Evolutionary conservation across 2,329 filamentous ascomycete species (phyloP).

Genomic region (Pseudophaeomoniella oleicola): DNA sequence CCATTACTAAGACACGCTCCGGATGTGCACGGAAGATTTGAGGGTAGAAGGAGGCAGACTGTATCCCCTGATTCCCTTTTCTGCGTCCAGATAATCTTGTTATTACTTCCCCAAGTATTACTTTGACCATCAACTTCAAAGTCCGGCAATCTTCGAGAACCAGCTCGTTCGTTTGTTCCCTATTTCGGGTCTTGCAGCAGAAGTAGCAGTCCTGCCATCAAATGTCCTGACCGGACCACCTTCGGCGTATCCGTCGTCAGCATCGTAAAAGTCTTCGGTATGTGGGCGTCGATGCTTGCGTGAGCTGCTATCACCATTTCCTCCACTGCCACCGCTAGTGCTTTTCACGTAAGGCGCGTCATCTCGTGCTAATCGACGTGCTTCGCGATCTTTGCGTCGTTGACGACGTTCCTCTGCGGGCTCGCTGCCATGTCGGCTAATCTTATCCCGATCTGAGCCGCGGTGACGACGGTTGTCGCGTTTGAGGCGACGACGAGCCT

Average conservation of each 20-base stretch:
- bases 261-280: constrained; percentile 6
- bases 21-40: no score
- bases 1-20: no score
- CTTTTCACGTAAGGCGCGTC: constrained; percentile 3
- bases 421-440: constrained; percentile 18
- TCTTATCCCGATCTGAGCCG: constrained; percentile 23
- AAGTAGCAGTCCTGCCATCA: constrained; percentile 10
- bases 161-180: neutral
- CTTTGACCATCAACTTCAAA: no score
- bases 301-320: constrained; percentile 6
- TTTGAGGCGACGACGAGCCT: constrained; percentile 17
- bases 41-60: no score
- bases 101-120: no score
- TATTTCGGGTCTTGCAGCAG: constrained; percentile 8
- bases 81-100: no score
- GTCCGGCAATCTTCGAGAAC: neutral
- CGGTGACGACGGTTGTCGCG: constrained; percentile 22
- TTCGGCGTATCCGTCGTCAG: constrained; percentile 8
- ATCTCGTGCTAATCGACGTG: constrained; percentile 11
- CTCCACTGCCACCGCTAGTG: constrained; percentile 5
- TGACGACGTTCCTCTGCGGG: constrained; percentile 4
- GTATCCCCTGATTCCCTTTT: no score
- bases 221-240: constrained; percentile 11
- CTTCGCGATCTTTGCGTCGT: constrained; percentile 8
- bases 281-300: constrained; percentile 5